phyloP scores from a whole-genome alignment of 1,284 basidiomycete genomes.

The Sanghuangporus baumii region DNA sequence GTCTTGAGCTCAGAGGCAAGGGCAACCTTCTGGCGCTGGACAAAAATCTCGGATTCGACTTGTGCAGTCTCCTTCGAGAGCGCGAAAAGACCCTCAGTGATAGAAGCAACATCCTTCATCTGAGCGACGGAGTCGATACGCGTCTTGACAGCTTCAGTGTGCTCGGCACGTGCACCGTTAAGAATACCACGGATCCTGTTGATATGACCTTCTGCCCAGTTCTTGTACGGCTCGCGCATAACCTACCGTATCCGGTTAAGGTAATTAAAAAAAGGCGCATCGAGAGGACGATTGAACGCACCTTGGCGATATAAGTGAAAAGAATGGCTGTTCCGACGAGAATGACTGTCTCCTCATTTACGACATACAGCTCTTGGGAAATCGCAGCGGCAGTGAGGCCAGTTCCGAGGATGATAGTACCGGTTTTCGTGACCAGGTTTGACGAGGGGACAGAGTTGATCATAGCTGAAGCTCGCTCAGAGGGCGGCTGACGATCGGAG shows the following conservation, averaged over 20 bases:
- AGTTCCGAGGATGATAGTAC: slow-evolving; percentile 86
- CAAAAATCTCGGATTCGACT: slow-evolving; percentile 88
- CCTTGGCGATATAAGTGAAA: slow-evolving; percentile 81
- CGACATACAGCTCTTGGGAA: slow-evolving; percentile 95
- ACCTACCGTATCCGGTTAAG: slow-evolving; percentile 31
- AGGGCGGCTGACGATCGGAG: slow-evolving; percentile 65
- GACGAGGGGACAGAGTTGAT: slow-evolving; percentile 91
- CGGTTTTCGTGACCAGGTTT: slow-evolving; percentile 89
- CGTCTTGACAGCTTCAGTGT: slow-evolving; percentile 90
- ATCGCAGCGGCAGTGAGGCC: slow-evolving; percentile 90
- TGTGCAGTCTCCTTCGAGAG: slow-evolving; percentile 89
- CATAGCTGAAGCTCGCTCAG: slow-evolving; percentile 86
- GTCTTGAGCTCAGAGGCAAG: slow-evolving; percentile 88
- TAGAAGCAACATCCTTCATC: slow-evolving; percentile 90
- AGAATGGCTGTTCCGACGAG: slow-evolving; percentile 83
- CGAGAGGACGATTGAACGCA: slow-evolving; percentile 22
- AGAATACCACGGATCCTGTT: slow-evolving; percentile 80
- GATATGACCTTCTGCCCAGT: slow-evolving; percentile 91
- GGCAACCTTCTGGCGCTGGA: slow-evolving; percentile 84
- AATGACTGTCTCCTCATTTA: slow-evolving; percentile 92
- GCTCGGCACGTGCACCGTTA: slow-evolving; percentile 78
- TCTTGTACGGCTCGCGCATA: slow-evolving; percentile 80
- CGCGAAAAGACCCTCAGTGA: slow-evolving; percentile 88
- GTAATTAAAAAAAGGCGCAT: not conserved
- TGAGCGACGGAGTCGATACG: slow-evolving; percentile 88